Percentiles rank a stretch among this genome's conserved stretches.
These are phyloP conservation scores for Alternaria sp. DNA, from an alignment of 2,329 filamentous ascomycete species.

Conservation along the genomic window DNA sequence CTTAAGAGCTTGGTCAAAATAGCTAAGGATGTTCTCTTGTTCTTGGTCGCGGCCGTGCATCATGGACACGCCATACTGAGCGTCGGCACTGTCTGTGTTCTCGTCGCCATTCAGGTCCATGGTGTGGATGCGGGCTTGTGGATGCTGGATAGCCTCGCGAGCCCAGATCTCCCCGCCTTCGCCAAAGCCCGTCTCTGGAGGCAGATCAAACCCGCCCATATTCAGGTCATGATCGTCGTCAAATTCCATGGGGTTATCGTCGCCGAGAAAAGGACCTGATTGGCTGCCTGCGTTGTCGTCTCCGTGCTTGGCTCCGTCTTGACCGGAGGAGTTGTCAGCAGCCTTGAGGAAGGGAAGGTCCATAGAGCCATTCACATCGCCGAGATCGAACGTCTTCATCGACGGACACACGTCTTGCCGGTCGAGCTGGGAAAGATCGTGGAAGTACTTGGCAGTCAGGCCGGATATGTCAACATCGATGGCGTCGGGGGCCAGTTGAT, in stretches of 20 bases:
- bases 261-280: constrained; percentile 83
- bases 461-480: constrained; percentile 79
- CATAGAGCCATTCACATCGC: constrained; percentile 80
- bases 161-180: constrained; percentile 98
- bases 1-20: constrained; percentile 94
- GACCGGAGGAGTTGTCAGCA: constrained; percentile 81
- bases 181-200: constrained; percentile 80
- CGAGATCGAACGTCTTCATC: constrained; percentile 90
- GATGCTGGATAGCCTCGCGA: constrained; percentile 82
- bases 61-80: constrained; percentile 81
- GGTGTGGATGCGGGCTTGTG: constrained; percentile 81
- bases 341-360: constrained; percentile 93
- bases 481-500: constrained; percentile 57
- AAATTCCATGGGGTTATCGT: constrained; percentile 82
- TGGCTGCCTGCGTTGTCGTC: constrained; percentile 62
- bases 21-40: constrained; percentile 95
- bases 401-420: constrained; percentile 93
- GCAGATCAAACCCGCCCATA: constrained; percentile 67
- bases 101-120: constrained; percentile 64
- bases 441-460: constrained; percentile 83
- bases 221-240: constrained; percentile 68
- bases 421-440: constrained; percentile 76
- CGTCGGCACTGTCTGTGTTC: constrained; percentile 58
- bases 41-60: constrained; percentile 70
- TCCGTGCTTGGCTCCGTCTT: constrained; percentile 60